phyloP scores from a whole-genome alignment of 164 flowering plant genomes.

The Umbellularia californica region DNA sequence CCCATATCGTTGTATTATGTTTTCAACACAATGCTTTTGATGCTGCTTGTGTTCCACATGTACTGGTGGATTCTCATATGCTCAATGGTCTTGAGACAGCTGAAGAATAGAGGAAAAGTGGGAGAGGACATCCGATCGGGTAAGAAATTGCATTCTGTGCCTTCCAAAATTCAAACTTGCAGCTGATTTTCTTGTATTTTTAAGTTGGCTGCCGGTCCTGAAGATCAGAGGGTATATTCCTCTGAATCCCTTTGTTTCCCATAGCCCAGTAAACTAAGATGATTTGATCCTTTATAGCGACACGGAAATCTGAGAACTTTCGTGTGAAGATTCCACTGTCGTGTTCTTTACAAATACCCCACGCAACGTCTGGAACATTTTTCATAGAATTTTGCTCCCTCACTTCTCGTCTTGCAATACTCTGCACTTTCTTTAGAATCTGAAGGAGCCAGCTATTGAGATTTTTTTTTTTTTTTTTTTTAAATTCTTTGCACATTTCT shows the following conservation, averaged over 20 bases:
- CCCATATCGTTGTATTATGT: slow-evolving; percentile 44
- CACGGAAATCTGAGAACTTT: too few species aligned
- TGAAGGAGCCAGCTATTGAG: too few species aligned
- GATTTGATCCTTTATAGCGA: too few species aligned
- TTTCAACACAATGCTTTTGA: slow-evolving; percentile 79
- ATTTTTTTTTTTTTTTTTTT: too few species aligned
- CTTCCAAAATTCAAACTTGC: background rate
- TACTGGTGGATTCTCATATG: slow-evolving; percentile 95
- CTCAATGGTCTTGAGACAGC: slow-evolving; percentile 69
- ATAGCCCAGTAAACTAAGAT: background rate
- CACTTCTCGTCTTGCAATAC: too few species aligned
- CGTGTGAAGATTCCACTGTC: too few species aligned
- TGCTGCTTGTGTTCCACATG: slow-evolving; percentile 75
- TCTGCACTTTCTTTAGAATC: too few species aligned
- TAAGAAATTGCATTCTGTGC: slow-evolving; percentile 14
- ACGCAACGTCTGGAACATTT: too few species aligned
- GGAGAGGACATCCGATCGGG: slow-evolving; percentile 98
- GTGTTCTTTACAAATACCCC: too few species aligned
- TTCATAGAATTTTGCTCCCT: too few species aligned
- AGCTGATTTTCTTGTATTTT: background rate
- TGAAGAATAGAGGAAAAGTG: slow-evolving; percentile 79
- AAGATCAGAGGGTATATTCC: background rate
- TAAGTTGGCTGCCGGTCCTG: background rate
- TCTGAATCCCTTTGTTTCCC: background rate
- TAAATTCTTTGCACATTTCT: too few species aligned